Base-by-base conservation (phyloP, 805 yeast genomes). In the Scheffersomyces coipomensis region DNA sequence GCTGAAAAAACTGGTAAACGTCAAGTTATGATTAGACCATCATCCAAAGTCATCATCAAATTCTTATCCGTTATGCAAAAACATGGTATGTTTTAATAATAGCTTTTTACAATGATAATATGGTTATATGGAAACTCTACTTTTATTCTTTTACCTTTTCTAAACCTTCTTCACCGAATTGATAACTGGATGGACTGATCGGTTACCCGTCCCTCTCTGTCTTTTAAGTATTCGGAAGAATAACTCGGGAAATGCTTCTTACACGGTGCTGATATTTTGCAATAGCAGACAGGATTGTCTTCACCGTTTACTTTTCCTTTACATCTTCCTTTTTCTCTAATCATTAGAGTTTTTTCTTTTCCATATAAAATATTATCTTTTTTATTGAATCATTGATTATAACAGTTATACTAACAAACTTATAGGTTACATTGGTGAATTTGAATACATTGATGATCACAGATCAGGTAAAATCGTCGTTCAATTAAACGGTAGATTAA, bases 1-100 rank as follows among this genome's bases (percentile, higher is more conserved):
- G 98, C 98, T 76, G 97, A 90, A 79, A 90, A 89, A 80, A 84
- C 96, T 75, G 98, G 98, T 75, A 90, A 90, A 83, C 86, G 98
- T 78, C 98, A 90, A 79, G 97, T 90, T 64, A 76, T 90, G 71
- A 83, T 90, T 75, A 87, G 97, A 83, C 98, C 98, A 54, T 88
- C 97, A 38, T 90, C 97, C 67, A 90, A 90, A 85, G 98, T 90
- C 61, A 89, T 90, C 77, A 82, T 90, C 83, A 90, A 88, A 77
- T 90, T 88, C 77, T 80, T 90, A 73, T 79, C 88, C 65, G 98
- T 90, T 62, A 89, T 90, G 87, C 98, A 90, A 81, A 88, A 82
- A 79, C 97, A 90, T 58, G 76, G 66, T 63, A 63, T 45, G 59
- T 52, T 56, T 49, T 38, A 30, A 25, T 18, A 26, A 31, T 23